Evolutionary conservation across 2,329 filamentous ascomycete species (phyloP).

Genomic region (Nothophaeocryptopus gaeumannii): DNA sequence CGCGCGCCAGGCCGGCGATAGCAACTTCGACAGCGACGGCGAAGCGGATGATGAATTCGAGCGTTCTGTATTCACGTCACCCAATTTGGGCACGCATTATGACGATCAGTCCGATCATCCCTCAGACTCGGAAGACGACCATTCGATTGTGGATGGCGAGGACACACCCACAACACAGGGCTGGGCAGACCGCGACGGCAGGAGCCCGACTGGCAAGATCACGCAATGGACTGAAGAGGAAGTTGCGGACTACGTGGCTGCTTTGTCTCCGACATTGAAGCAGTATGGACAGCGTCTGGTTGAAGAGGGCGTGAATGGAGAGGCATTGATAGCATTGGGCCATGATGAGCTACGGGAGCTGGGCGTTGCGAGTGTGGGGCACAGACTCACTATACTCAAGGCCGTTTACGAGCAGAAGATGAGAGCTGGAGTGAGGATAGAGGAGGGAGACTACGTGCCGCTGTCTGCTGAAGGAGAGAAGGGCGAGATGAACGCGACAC

Average conservation of each 20-base stretch:
- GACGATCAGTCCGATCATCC: slow-evolving; percentile 63
- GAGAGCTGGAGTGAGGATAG: slow-evolving; percentile 85
- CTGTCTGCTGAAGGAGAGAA: slow-evolving; percentile 84
- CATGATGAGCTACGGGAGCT: slow-evolving; percentile 95
- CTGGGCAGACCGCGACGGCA: slow-evolving; percentile 34
- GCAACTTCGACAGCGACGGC: slow-evolving; percentile 69
- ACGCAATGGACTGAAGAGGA: slow-evolving; percentile 81
- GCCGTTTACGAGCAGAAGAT: slow-evolving; percentile 95
- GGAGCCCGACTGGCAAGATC: slow-evolving; percentile 69
- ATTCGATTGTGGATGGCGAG: slow-evolving; percentile 47
- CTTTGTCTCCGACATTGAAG: slow-evolving; percentile 30
- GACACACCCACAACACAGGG: slow-evolving; percentile 70
- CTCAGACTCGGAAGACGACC: slow-evolving; percentile 47
- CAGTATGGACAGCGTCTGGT: slow-evolving; percentile 35
- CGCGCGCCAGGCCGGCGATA: slow-evolving; percentile 30
- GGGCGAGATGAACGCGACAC: slow-evolving; percentile 80
- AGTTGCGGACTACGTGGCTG: slow-evolving; percentile 79
- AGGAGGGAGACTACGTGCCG: slow-evolving; percentile 90
- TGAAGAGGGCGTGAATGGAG: slow-evolving; percentile 94
- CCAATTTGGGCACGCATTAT: slow-evolving; percentile 62
- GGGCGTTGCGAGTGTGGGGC: slow-evolving; percentile 87
- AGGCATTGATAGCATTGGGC: slow-evolving; percentile 80
- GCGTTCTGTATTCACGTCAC: slow-evolving; percentile 65
- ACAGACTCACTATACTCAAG: slow-evolving; percentile 91
- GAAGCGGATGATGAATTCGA: slow-evolving; percentile 84